These are phyloP conservation scores for Wilhelminamyces savonicus DNA, from an alignment of 805 yeast species.

Conservation along the genomic window DNA sequence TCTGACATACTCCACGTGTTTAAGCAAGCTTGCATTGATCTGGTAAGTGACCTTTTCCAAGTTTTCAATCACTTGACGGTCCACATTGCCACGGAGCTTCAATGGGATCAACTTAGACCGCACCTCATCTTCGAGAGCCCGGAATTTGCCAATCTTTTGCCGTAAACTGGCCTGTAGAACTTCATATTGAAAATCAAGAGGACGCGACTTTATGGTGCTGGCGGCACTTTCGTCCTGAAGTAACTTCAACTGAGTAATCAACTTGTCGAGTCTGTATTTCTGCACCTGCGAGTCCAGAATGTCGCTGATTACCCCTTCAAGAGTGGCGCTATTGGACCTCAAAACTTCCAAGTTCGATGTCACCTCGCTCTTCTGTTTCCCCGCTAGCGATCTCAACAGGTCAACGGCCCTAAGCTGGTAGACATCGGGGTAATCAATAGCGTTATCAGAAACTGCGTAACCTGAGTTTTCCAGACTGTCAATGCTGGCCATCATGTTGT, in stretches of 20 bases:
- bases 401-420: constrained; percentile 12
- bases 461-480: constrained; percentile 3
- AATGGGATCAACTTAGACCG: constrained; percentile 24
- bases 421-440: constrained; percentile 6
- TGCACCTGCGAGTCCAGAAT: constrained; percentile 10
- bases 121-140: constrained; percentile 16
- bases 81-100: constrained; percentile 17
- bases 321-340: constrained; percentile 1
- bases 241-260: constrained; percentile 19
- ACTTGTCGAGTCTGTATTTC: constrained; percentile 16
- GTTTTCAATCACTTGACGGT: constrained; percentile 14
- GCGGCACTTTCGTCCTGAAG: constrained; percentile 7
- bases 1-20: constrained; percentile 7
- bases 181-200: constrained; percentile 25
- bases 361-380: neutral
- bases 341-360: constrained; percentile 1
- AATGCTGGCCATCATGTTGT: constrained; percentile 7
- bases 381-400: constrained; percentile 4
- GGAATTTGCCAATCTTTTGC: constrained; percentile 17
- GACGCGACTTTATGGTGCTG: constrained; percentile 12
- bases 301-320: constrained; percentile 5
- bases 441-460: constrained; percentile 1
- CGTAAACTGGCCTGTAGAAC: constrained; percentile 18
- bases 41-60: constrained; percentile 24
- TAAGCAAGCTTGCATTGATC: constrained; percentile 14